Evolutionary conservation across 257 asterid genomes (phyloP), one percentile per base, ranked within the genome.

Genomic region (Buddleja alternifolia): DNA sequence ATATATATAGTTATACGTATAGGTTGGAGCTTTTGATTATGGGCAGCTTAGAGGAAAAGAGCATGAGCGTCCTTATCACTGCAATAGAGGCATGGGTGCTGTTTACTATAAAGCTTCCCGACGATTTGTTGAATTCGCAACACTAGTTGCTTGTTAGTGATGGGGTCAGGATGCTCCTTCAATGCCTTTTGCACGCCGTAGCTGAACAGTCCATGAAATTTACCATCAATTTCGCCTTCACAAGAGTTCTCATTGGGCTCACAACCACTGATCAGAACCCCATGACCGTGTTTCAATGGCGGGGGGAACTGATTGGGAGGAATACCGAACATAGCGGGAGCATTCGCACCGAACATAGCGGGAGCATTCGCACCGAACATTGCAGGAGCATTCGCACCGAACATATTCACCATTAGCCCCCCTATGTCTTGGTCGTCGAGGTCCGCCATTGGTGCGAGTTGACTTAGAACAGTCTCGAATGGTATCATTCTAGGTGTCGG

Each of bases 1-100:
- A 1, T n/a, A 16, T n/a, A 16, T 3, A 7, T n/a, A 7, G 1
- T 19, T n/a, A 6, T 1, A n/a, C 51, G 4, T 19, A 14, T 8
- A 12, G 19, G n/a, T n/a, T 7, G 9, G 8, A 37, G 41, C 8
- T 37, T 37, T 37, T 7, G 15, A 10, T 37, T 29, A 32, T 36
- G 20, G 21, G 66, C 46, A 63, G 66, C 75, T 24, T 34, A 0
- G 47, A 82, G 57, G 78, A 79, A 82, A 58, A 60, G 12, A n/a
- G 75, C 76, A 48, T 53, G 63, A 29, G 84, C 87, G 63, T 82
- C 79, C 10, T 67, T 66, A 34, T 79, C 78, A 54, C 82, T 79
- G 52, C 85, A 82, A 19, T 79, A 82, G n/a, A 82, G 82, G 58
- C 87, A 79, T 17, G 87, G 85, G 23, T 82, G 85, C 52, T 82